Evolutionary conservation across 345 rosid species (phyloP), one percentile per base, ranked within the genome.

Genomic region (Sapria himalayana): DNA sequence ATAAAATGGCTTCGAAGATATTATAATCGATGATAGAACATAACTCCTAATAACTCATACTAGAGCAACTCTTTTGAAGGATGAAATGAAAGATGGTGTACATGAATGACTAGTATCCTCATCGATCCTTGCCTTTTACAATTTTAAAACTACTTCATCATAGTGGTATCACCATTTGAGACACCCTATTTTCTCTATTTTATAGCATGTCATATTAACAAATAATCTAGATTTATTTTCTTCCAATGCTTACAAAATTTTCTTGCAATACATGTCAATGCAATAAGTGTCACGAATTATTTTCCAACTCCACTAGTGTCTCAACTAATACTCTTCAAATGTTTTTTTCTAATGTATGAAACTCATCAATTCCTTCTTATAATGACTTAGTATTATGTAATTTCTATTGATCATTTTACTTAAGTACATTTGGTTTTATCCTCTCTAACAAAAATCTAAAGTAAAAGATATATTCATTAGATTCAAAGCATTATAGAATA

Each of bases 331-430:
- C n/a, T n/a, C n/a, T 46, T 38, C 5, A 15, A 31, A 10, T 50
- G 2, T 4, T 39, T 29, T 50, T 27, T 4, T 29, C 31, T 21
- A 29, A 49, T 49, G 54, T 49, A 14, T 39, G 46, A 32, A 31
- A 19, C 0, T 39, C 54, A 1, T 32, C 1, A 9, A 2, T 29
- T 18, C 0, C 3, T 0, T 49, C 38, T 1, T 1, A 7, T 49
- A 29, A 39, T 19, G 13, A 10, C 15, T 39, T 39, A 20, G 20
- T 45, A 45, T 32, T 45, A 35, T 36, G 29, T 23, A 4, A 36
- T 37, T 2, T 48, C 38, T 35, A 33, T 48, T 23, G 38, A 4
- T 43, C 36, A 13, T n/a, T n/a, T n/a, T n/a, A n/a, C n/a, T n/a
- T n/a, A n/a, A n/a, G n/a, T n/a, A n/a, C n/a, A n/a, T n/a, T n/a